Base-by-base conservation (phyloP, 2,329 filamentous ascomycete species). In the Hypoxylon sp. region DNA sequence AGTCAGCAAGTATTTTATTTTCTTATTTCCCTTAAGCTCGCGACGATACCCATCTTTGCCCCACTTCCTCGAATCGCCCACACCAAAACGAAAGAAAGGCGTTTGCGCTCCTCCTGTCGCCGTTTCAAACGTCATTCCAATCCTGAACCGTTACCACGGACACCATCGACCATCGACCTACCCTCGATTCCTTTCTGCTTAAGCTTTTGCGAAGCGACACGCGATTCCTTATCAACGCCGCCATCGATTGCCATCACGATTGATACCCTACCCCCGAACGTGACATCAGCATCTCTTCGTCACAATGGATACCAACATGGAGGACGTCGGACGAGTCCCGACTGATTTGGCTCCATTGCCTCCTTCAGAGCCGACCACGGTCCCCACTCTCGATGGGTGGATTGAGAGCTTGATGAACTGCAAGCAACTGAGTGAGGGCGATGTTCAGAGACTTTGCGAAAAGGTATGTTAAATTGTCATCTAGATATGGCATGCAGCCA, bases 371-470 rank as follows among this genome's bases (percentile, higher is more conserved):
- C 89, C 93, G 47, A 87, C 92, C 55, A 90, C 91, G 64, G 94
- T 96, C 78, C 86, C 89, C 56, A 96, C 91, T 55, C 82, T 99
- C 59, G 94, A 99, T 72, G 91, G 92, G 69, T 99, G 94, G 94
- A 97, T 99, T 71, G 93, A 97, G 81, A 92, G 83, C 78, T 81
- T 99, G 76, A 97, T 99, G 93, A 86, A 78, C 71, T 99, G 94
- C 89, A 99, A 99, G 80, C 94, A 97, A 82, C 82, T 99, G 74
- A 86, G 90, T 56, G 94, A 99, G 79, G 81, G 84, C 61, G 94
- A 99, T 72, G 94, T 99, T 58, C 91, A 96, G 78, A 88, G 93
- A 73, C 84, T 99, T 70, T 99, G 94, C 80, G 94, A 97, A 73
- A 96, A 97, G 88, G 93, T 96, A 77, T 68, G 84, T 6, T 55